Percentiles rank a stretch among this genome's conserved stretches.
phyloP scores from a whole-genome alignment of 2,329 filamentous ascomycete species.

The Zalaria sp. region DNA sequence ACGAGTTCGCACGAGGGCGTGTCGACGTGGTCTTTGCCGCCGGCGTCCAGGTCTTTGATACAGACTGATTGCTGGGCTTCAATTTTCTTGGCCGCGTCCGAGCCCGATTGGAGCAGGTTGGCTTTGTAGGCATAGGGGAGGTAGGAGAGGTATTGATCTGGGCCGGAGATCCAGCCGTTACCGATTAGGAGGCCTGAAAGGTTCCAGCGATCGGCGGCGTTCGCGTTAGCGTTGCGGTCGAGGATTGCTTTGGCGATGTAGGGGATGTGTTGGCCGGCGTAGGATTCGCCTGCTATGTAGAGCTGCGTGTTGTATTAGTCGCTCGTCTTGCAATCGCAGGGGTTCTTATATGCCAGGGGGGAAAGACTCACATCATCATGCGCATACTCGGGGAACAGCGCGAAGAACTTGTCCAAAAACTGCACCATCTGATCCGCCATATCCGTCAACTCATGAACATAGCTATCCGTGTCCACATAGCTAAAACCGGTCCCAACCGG shows the following conservation, averaged over 20 bases:
- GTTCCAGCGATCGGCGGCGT: constrained; percentile 48
- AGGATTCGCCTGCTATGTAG: constrained; percentile 92
- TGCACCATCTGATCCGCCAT: constrained; percentile 81
- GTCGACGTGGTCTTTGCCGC: constrained; percentile 49
- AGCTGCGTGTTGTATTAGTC: constrained; percentile 39
- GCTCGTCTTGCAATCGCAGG: constrained; percentile 3
- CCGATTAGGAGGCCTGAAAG: constrained; percentile 81
- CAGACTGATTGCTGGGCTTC: constrained; percentile 59
- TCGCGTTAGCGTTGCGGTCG: constrained; percentile 56
- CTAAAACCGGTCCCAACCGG: constrained; percentile 94
- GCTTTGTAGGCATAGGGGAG: constrained; percentile 67
- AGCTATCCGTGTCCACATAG: constrained; percentile 83
- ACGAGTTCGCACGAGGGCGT: constrained; percentile 60
- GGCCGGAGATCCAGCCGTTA: constrained; percentile 91
- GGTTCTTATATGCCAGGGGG: constrained; percentile 4
- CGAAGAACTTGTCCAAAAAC: constrained; percentile 87
- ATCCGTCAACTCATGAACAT: constrained; percentile 67
- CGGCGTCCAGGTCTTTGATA: constrained; percentile 43
- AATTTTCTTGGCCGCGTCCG: constrained; percentile 47
- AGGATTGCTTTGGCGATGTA: constrained; percentile 69
- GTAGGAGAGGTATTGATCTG: constrained; percentile 81
- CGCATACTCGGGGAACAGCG: constrained; percentile 80
- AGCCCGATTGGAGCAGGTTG: constrained; percentile 55
- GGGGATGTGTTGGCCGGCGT: constrained; percentile 80
- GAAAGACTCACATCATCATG: constrained; percentile 65